phyloP scores from a whole-genome alignment of 805 yeast genomes.

The Allodekkera sacchari region DNA sequence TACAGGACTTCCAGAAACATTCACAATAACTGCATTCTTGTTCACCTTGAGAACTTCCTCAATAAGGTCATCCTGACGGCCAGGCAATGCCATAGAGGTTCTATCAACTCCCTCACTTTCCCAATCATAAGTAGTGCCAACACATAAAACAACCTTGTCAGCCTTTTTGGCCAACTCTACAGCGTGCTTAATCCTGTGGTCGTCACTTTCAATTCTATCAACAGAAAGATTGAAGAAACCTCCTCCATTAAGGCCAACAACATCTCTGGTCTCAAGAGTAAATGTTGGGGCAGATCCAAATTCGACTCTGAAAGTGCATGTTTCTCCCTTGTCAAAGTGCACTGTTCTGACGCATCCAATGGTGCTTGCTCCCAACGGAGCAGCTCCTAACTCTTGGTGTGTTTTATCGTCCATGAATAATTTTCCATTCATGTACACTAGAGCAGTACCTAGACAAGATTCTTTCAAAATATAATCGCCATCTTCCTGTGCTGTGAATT shows the following conservation, averaged over 20 bases:
- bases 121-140: conserved; percentile 48
- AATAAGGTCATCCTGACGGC: conserved; percentile 36
- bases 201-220: conserved; percentile 19
- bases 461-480: conserved; percentile 34
- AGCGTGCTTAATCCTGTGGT: conserved; percentile 32
- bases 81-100: conserved; percentile 41
- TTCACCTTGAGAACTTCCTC: conserved; percentile 37
- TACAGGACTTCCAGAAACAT: conserved; percentile 57
- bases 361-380: conserved; percentile 26
- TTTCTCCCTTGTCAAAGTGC: conserved; percentile 25
- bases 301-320: conserved; percentile 30
- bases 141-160: conserved; percentile 44
- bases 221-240: conserved; percentile 21
- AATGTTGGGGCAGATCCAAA: conserved; percentile 34
- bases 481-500: conserved; percentile 28
- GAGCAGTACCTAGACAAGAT: conserved; percentile 34
- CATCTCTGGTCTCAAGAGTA: conserved; percentile 13
- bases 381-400: conserved; percentile 31
- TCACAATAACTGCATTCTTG: conserved; percentile 42
- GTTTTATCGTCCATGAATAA: conserved; percentile 38
- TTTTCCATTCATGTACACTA: conserved; percentile 33
- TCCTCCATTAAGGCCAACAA: conserved; percentile 19
- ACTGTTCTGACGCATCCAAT: neutral
- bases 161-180: conserved; percentile 38
- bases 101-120: conserved; percentile 58